Base-by-base conservation (phyloP, 2,329 filamentous ascomycete genomes). In the Colletotrichum lindemuthianum region DNA sequence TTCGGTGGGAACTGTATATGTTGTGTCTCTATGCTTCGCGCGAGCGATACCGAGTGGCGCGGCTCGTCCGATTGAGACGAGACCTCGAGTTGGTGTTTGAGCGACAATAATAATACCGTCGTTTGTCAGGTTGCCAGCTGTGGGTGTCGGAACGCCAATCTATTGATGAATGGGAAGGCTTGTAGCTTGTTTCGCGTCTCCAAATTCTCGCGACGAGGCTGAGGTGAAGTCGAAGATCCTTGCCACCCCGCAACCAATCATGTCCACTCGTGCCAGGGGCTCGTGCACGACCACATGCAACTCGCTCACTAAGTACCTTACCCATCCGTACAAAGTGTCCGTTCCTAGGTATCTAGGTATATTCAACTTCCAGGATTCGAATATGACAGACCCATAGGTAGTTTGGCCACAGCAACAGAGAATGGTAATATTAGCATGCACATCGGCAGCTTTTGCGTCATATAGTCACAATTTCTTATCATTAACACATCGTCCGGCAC, bases 191-290 rank as follows among this genome's bases (percentile, higher is more conserved):
- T 61, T 66, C 63, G 55, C 63, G 37, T 55, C 63, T 58, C 66
- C 59, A 65, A 63, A 68, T 65, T 68, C 57, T 68, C 67, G 67
- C 67, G 65, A 68, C 67, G 51, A 65, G 67, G 66, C 66, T 68
- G 57, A 49, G 51, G 60, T 51, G 59, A 40, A 34, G 47, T 12
- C 40, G 43, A 73, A 16, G 52, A 69, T 59, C 37, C 65, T 58
- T 33, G 41, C 53, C 32, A 41, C 50, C 24, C 32, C 24, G 16
- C 24, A 50, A 44, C 61, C 63, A 57, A 60, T 63, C 50, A 60
- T 11, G 41, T 11, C 24, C 9, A 9, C 49, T 24, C 15, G 12
- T 12, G 10, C 24, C 24, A 24, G 24, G 24, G 24, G 24, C 24
- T 24, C 24, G 24, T 24, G 24, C 24, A 24, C 24, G 24, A 24